A percentile compares a stretch with the other conserved stretches of the same genome.
phyloP scores from a whole-genome alignment of 805 yeast genomes.

The Yarrowia yakushimensis region DNA sequence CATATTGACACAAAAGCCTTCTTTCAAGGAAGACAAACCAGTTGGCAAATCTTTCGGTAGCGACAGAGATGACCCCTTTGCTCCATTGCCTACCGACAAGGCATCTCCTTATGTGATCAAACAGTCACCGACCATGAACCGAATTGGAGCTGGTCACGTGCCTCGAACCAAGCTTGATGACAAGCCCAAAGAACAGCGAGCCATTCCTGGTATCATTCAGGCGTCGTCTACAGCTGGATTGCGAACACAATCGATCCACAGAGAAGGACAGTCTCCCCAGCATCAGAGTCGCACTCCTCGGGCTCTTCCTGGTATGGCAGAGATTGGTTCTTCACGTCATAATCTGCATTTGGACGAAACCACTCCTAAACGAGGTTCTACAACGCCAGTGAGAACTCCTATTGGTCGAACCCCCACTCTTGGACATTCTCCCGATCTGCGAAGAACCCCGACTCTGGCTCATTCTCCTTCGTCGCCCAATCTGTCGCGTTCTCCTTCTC shows the following conservation, averaged over 20 bases:
- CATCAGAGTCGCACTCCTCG: slow-evolving; percentile 3
- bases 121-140: slow-evolving; percentile 5
- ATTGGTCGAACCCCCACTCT: background rate
- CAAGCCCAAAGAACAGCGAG: background rate
- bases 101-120: background rate
- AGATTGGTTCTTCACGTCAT: background rate
- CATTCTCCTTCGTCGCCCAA: slow-evolving; percentile 1
- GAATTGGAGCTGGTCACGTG: slow-evolving; percentile 13
- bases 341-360: background rate
- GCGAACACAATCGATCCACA: slow-evolving; percentile 14
- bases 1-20: background rate
- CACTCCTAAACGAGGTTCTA: background rate
- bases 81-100: slow-evolving; percentile 12
- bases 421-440: background rate
- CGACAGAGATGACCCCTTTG: background rate
- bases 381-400: background rate
- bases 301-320: slow-evolving; percentile 20
- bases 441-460: background rate
- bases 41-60: background rate
- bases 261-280: slow-evolving; percentile 19
- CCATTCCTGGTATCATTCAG: slow-evolving; percentile 14
- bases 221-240: background rate
- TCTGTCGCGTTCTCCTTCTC: slow-evolving; percentile 28
- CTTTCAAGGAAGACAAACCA: background rate
- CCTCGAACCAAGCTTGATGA: slow-evolving; percentile 12